Base-by-base conservation (phyloP, 495 filamentous ascomycete genomes). In the Penicillium angulare region DNA sequence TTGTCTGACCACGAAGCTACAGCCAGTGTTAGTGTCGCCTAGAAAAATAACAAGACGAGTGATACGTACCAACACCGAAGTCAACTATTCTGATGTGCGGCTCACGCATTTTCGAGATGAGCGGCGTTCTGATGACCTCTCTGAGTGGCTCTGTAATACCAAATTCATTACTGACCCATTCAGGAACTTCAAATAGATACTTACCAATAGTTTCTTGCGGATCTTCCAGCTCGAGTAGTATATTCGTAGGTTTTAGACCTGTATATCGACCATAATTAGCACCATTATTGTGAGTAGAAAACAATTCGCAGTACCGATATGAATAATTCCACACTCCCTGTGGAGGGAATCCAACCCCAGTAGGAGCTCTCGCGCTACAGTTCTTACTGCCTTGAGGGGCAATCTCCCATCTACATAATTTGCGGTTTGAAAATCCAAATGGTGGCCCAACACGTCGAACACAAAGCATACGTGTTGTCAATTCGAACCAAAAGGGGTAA, bases 281-380 rank as follows among this genome's bases (percentile, higher is more conserved):
- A 26, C 34, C 23, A 48, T 42, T 21, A 21, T 41, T 49, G 24
- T 49, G 26, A 42, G 26, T 26, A 41, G n/a, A 27, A 42, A 13
- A 12, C n/a, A 1, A 33, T 41, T 39, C 9, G 27, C 89, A 51
- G 89, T 75, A 75, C 92, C 89, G 13, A 89, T 92, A 69, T 95
- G 89, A 57, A 95, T 91, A 68, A 92, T 90, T 55, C 87, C 87
- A 75, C 89, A 95, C 64, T 90, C 87, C 45, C 87, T 78, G 56
- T 92, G 88, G 27, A 92, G 78, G 66, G 89, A 91, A 61, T 92
- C 87, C 17, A 92, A 74, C 13, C 87, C 89, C 38, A 90, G 78
- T 43, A 92, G 77, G n/a, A 92, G 86, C 67, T 92, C 88, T 67
- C 90, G 90, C 3, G 87, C 85, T 66, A 92, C 88, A 55, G 89